Evolutionary conservation across 129 eudicot genomes (phyloP), one percentile per base, ranked within the genome.

Genomic region (Kitagawia praeruptora): DNA sequence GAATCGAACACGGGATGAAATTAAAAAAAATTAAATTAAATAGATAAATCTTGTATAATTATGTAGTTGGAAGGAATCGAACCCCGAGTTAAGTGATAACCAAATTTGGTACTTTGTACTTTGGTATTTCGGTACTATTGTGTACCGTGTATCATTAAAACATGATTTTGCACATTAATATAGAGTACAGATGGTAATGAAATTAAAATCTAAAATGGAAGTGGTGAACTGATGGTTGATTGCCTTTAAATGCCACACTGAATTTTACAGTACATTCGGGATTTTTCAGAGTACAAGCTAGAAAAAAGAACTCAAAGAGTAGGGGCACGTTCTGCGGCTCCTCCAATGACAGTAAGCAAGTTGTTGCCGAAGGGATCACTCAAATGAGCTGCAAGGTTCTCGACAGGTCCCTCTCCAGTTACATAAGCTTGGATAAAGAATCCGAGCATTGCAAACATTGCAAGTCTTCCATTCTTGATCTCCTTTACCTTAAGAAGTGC

Each of bases 321-420:
- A 49, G 98, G 98, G 74, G 48, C 89, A 75, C 96, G 85, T 81
- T 94, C 98, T 34, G 88, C 88, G 11, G 86, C n/a, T 77, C 96
- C 98, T 34, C 83, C 74, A 45, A 94, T 83, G 38, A 94, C 98
- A n/a, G 97, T 94, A 79, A 94, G 91, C 91, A 94, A 80, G 85
- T 94, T 94, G 90, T 94, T 94, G 79, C 91, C 98, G 45, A 94
- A 94, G 37, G 98, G 98, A 54, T 94, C 98, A 38, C 97, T 92
- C 83, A 94, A 85, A 77, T 94, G 98, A 3, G 96, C 79, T 12
- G 98, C 66, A 12, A 94, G 88, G 86, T 94, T 94, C 70, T 94
- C 93, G 23, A 94, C 97, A 0, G 98, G 98, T 58, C 98, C 98
- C 41, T 94, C 78, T 72, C 97, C 97, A 0, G 98, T 94, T 15